phyloP scores from a whole-genome alignment of 2,329 filamentous ascomycete species.

The Colletotrichum shisoi region DNA sequence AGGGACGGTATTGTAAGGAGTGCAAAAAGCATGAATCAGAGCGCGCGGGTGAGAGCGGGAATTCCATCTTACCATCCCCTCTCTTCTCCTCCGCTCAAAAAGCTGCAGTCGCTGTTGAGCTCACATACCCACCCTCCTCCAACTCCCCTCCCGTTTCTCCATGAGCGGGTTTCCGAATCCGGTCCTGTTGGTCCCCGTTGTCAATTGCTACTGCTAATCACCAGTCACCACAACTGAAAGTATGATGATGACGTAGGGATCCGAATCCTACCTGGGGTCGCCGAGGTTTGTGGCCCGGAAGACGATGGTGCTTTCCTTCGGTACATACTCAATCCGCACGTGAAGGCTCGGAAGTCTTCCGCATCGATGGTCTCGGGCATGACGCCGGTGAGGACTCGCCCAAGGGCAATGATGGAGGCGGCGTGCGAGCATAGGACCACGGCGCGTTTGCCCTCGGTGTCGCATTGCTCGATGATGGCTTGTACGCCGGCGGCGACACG shows the following conservation, averaged over 20 bases:
- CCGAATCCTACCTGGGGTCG: constrained; percentile 28
- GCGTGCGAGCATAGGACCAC: constrained; percentile 89
- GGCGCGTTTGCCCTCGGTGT: constrained; percentile 72
- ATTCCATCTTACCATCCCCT: constrained; percentile 76
- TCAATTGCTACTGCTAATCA: constrained; percentile 4
- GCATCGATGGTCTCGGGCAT: constrained; percentile 75
- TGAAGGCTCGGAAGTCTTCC: constrained; percentile 86
- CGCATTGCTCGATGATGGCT: constrained; percentile 75
- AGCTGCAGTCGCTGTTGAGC: constrained; percentile 84
- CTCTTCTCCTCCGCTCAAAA: constrained; percentile 80
- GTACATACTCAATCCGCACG: constrained; percentile 78
- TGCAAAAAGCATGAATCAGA: not conserved
- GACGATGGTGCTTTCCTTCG: constrained; percentile 44
- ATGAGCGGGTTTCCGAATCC: constrained; percentile 49
- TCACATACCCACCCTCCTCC: constrained; percentile 82
- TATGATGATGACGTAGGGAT: constrained; percentile 35
- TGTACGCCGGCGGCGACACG: constrained; percentile 75
- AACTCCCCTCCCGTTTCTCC: constrained; percentile 69
- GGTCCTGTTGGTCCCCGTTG: constrained; percentile 36
- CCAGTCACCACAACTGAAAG: not conserved
- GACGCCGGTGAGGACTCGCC: constrained; percentile 78
- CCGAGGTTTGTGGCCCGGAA: constrained; percentile 11
- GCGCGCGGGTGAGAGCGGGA: constrained; percentile 24
- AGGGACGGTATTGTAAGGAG: no score
- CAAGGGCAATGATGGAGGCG: constrained; percentile 85